Percentiles rank a stretch among this genome's conserved stretches.
Conservation (phyloP, 2,329 filamentous ascomycete genomes). For the Ilyonectria sp. region DNA sequence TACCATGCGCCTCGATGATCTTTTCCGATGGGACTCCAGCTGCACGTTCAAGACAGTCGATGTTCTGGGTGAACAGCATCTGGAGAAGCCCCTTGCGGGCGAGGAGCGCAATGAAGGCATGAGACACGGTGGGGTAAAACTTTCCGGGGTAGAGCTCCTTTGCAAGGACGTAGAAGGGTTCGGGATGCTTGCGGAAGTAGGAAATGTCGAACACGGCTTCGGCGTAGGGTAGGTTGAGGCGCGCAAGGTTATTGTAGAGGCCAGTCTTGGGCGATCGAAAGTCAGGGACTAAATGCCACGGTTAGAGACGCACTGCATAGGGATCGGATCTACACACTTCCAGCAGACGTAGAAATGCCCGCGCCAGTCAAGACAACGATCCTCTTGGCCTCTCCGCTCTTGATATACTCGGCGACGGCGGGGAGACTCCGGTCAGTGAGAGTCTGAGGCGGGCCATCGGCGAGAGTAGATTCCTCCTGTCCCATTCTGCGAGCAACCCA, state of each 20-base stretch:
- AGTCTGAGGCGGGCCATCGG: conserved; percentile 75
- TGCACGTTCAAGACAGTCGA: conserved; percentile 91
- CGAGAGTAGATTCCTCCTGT: conserved; percentile 82
- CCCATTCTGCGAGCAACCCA: conserved; percentile 77
- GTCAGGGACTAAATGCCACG: conserved; percentile 79
- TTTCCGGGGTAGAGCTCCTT: conserved; percentile 93
- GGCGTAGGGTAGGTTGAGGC: conserved; percentile 87
- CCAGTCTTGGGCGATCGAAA: conserved; percentile 95
- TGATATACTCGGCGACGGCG: conserved; percentile 86
- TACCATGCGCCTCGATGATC: conserved; percentile 95
- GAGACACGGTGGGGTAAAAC: conserved; percentile 89
- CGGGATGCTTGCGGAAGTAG: conserved; percentile 88
- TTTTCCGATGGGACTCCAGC: conserved; percentile 86
- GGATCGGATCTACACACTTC: conserved; percentile 60
- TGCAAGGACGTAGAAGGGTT: conserved; percentile 93
- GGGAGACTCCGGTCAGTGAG: conserved; percentile 79
- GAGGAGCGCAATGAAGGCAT: conserved; percentile 89
- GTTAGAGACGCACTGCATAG: background rate
- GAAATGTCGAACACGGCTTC: conserved; percentile 95
- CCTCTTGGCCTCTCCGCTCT: conserved; percentile 73
- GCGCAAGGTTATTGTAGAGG: conserved; percentile 91
- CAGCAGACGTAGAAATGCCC: conserved; percentile 84
- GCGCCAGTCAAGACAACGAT: conserved; percentile 94
- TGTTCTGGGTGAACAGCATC: conserved; percentile 97
- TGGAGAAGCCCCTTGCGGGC: conserved; percentile 83